A percentile compares a stretch with the other conserved stretches of the same genome.
phyloP scores from a whole-genome alignment of 2,329 filamentous ascomycete genomes.

The Calonectria henricotiae region DNA sequence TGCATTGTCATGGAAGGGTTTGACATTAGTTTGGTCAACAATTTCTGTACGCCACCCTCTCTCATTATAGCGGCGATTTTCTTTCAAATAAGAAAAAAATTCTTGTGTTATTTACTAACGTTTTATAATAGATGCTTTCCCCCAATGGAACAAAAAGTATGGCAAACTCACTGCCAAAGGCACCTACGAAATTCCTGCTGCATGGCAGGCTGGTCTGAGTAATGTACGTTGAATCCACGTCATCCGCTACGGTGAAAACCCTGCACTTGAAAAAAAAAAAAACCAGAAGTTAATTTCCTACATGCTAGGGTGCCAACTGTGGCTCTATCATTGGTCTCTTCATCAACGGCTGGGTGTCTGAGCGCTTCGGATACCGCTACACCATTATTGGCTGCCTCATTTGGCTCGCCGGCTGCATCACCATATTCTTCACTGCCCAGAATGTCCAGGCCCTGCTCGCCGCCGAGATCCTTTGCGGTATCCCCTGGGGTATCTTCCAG shows the following conservation, averaged over 20 bases:
- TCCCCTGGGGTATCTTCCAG: conserved; percentile 76
- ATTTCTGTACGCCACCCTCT: conserved; percentile 73
- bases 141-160: conserved; percentile 73
- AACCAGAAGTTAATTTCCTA: conserved; percentile 47
- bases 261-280: not conserved
- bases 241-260: conserved; percentile 44
- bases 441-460: conserved; percentile 73
- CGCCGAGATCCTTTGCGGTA: conserved; percentile 76
- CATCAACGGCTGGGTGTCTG: conserved; percentile 77
- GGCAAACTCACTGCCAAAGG: conserved; percentile 65
- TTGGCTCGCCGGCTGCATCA: conserved; percentile 71
- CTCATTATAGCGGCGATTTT: conserved; percentile 29
- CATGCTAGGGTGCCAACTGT: conserved; percentile 65
- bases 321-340: conserved; percentile 79
- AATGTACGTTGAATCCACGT: conserved; percentile 59
- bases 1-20: conserved; percentile 95
- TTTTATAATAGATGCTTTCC: conserved; percentile 64
- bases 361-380: conserved; percentile 79
- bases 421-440: conserved; percentile 77
- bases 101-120: conserved; percentile 2
- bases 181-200: conserved; percentile 71
- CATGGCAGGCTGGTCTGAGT: conserved; percentile 76
- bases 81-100: too few species aligned
- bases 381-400: conserved; percentile 74
- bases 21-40: conserved; percentile 86